Conservation (phyloP, 2,329 filamentous ascomycete genomes). For the Byssochlamys sp. region DNA sequence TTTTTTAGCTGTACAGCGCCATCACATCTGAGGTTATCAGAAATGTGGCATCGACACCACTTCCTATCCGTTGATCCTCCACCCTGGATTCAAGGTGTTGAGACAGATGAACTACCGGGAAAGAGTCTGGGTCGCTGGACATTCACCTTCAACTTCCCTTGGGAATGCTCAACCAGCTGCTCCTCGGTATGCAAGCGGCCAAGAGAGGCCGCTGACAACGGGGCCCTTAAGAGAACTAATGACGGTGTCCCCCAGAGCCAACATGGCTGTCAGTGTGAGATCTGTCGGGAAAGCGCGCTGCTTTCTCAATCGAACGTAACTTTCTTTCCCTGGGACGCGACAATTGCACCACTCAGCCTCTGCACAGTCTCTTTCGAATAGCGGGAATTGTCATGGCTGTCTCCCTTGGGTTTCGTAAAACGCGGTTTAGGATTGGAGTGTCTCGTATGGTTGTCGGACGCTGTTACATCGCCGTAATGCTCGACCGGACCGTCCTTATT, state of each 20-base stretch:
- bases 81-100: neutral
- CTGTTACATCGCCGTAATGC: conserved; percentile 6
- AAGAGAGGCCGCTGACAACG: neutral
- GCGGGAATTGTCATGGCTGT: conserved; percentile 38
- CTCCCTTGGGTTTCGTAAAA: conserved; percentile 35
- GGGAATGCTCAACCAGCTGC: neutral
- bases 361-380: conserved; percentile 45
- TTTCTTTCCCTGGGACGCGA: conserved; percentile 70
- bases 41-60: neutral
- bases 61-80: neutral
- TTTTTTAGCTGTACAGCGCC: neutral
- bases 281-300: neutral
- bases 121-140: neutral
- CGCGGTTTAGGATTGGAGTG: conserved; percentile 11
- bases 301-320: conserved; percentile 59
- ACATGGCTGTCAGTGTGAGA: neutral
- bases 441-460: neutral
- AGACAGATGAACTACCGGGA: neutral
- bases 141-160: neutral
- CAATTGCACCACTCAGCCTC: conserved; percentile 68
- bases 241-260: neutral
- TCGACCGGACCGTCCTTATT: conserved; percentile 17
- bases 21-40: neutral
- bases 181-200: neutral
- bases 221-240: neutral